Percentiles rank a stretch among this genome's conserved stretches.
These are phyloP conservation scores for Sphenostylis stenocarpa DNA, from an alignment of 306 rosid species.

Conservation along the genomic window DNA sequence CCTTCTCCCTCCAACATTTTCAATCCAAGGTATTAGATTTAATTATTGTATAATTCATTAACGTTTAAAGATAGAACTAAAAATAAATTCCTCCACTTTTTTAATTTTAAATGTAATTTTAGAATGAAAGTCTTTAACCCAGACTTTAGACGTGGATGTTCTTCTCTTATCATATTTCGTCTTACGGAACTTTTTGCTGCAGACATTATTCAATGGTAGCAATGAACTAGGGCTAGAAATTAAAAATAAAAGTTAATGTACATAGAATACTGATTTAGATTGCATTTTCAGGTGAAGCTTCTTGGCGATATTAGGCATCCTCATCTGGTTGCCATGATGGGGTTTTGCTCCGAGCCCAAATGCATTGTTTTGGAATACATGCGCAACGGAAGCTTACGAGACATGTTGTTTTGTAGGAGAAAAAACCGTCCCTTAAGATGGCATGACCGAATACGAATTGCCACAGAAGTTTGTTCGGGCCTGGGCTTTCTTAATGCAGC, in stretches of 20 bases:
- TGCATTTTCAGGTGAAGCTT: conserved; percentile 58
- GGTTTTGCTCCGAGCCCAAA: conserved; percentile 61
- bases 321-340: conserved; percentile 62
- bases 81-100: too few species aligned
- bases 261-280: neutral
- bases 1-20: conserved; percentile 43
- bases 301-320: conserved; percentile 69
- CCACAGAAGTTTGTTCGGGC: conserved; percentile 57
- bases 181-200: too few species aligned
- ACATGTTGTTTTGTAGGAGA: conserved; percentile 47
- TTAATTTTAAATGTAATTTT: too few species aligned
- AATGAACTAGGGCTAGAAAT: too few species aligned
- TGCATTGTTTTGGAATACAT: conserved; percentile 66
- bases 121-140: too few species aligned
- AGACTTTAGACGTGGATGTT: too few species aligned
- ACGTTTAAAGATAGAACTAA: too few species aligned
- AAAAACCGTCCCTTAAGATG: conserved; percentile 50
- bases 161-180: too few species aligned
- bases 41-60: too few species aligned
- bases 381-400: conserved; percentile 67
- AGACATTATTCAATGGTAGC: too few species aligned
- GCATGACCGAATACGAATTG: conserved; percentile 61
- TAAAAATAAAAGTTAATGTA: too few species aligned
- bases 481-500: conserved; percentile 51
- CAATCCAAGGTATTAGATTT: conserved; percentile 38